A percentile compares a stretch with the other conserved stretches of the same genome.
Evolutionary conservation across 2,329 filamentous ascomycete species (phyloP).

Genomic region (Boeremia lycopersici): DNA sequence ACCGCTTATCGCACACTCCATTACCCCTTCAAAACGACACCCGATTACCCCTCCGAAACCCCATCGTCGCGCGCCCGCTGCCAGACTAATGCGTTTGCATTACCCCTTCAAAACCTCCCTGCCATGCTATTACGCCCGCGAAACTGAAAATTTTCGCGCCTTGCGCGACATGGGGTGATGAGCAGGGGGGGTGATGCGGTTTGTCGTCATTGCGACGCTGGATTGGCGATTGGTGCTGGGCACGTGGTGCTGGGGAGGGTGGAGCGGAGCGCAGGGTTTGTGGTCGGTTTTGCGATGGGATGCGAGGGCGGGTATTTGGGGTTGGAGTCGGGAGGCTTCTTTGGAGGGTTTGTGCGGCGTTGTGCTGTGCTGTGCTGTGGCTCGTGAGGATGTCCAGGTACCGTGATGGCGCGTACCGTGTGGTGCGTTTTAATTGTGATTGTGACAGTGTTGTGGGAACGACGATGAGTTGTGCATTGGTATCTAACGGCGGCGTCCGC

Average conservation of each 20-base stretch:
- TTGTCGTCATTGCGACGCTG: conserved; percentile 6
- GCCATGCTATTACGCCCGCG: conserved; percentile 41
- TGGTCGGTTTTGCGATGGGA: no score
- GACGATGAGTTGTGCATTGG: not conserved
- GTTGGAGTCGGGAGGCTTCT: no score
- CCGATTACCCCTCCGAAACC: conserved; percentile 42
- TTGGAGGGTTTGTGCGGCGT: no score
- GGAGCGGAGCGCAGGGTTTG: no score
- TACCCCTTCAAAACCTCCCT: conserved; percentile 16
- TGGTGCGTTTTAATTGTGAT: not conserved
- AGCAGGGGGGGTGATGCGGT: not conserved
- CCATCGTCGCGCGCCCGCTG: not conserved
- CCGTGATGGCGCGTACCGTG: conserved; percentile 1
- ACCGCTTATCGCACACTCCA: conserved; percentile 7
- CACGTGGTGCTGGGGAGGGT: not conserved
- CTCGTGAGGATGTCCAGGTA: not conserved
- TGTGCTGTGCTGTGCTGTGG: not conserved
- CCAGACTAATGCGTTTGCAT: not conserved
- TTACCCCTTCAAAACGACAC: conserved; percentile 21
- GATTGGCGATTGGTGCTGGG: conserved; percentile 2
- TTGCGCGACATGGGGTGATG: conserved; percentile 2
- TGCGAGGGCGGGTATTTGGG: no score
- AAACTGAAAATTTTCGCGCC: conserved; percentile 42
- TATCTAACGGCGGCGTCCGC: conserved; percentile 1
- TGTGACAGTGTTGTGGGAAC: not conserved